phyloP scores from a whole-genome alignment of 805 yeast species.

The Ogataea salicorniae region DNA sequence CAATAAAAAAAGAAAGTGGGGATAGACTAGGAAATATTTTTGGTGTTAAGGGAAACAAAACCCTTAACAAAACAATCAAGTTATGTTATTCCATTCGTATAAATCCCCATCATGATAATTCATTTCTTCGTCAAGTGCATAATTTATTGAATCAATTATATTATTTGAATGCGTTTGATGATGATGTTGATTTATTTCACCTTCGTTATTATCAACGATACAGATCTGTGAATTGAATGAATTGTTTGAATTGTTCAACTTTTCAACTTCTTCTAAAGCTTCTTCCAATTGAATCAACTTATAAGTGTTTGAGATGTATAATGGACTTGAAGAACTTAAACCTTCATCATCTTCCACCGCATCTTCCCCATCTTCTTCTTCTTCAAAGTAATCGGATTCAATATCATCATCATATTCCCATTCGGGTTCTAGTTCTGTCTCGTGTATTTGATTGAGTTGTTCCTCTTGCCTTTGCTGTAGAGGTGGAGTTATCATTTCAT shows the following conservation, averaged over 20 bases:
- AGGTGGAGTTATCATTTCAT: too few relatives aligned
- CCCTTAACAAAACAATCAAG: too few relatives aligned
- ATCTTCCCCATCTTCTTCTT: conserved; percentile 11
- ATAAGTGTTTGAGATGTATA: conserved; percentile 12
- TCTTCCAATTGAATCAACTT: conserved; percentile 14
- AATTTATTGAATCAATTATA: conserved; percentile 10
- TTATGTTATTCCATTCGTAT: neutral
- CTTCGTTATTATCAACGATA: conserved; percentile 15
- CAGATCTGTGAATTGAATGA: conserved; percentile 20
- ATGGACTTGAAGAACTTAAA: conserved; percentile 10
- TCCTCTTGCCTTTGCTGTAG: too few relatives aligned
- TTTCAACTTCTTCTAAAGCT: conserved; percentile 6
- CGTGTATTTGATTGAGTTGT: too few relatives aligned
- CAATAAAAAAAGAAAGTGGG: too few relatives aligned
- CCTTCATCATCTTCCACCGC: conserved; percentile 9
- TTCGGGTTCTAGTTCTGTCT: neutral
- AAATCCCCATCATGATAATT: conserved; percentile 5
- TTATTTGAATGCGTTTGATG: conserved; percentile 1
- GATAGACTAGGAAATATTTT: too few relatives aligned
- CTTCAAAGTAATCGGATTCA: conserved; percentile 17
- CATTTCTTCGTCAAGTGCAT: conserved; percentile 19
- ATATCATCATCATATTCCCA: neutral
- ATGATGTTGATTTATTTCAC: neutral
- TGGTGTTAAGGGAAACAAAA: too few relatives aligned
- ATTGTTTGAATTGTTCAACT: conserved; percentile 8